Evolutionary conservation across 768 basidiomycete species (phyloP), one percentile per base, ranked within the genome.

Genomic region (Termitomyces sp.): DNA sequence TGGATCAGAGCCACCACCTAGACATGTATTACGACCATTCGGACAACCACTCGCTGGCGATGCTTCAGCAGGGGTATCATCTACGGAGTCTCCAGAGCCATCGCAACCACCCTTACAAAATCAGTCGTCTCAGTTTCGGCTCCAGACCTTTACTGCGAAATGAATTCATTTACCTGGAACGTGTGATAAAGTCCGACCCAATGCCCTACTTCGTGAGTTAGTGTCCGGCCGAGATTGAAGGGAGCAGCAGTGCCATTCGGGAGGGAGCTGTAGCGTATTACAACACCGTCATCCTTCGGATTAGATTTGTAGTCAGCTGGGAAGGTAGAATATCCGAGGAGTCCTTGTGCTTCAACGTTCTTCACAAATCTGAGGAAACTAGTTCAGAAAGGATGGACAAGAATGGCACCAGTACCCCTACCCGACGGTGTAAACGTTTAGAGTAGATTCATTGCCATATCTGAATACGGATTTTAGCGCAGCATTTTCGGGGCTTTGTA

Each of bases 261-360:
- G 17, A 48, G 37, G 8, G 57, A 59, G 6, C 57, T 59, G 36
- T 51, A 48, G 31, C 47, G 38, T 29, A 67, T 84, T 76, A 78
- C 77, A 37, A 81, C 75, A n/a, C 83, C 82, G 61, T 84, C 83
- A 51, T 77, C 72, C 10, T 65, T 63, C 7, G 81, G 80, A 55
- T 69, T 65, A 45, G 65, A 31, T 5, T 61, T 50, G 71, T 79
- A 83, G 60, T 70, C 68, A 4, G 67, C 71, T 6, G 83, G 83
- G 66, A 83, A 79, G 10, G 82, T 81, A 9, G 80, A 68, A 65
- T 82, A 83, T 5, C 83, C 81, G 12, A 83, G 75, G n/a, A 80
- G 72, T 17, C 77, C 76, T 31, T 71, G 63, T 32, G 69, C 71
- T 17, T 67, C 65, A 3, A 69, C 67, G 46, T 57, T 55, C 10